Percentiles rank a stretch among this genome's conserved stretches.
Evolutionary conservation across 805 yeast species (phyloP).

Genomic region (Saccharomyces eubayanus): DNA sequence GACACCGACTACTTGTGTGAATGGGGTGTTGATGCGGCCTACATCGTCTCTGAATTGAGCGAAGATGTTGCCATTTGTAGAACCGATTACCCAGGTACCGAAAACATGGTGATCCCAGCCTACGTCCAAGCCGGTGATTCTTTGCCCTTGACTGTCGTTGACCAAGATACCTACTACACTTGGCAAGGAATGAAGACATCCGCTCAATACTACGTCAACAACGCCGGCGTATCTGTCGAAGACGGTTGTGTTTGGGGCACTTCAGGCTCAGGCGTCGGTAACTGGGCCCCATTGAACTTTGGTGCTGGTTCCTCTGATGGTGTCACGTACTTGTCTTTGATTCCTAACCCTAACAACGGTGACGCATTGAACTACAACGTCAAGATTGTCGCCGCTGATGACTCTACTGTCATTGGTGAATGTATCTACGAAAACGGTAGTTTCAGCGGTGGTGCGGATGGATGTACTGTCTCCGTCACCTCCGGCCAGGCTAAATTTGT

Average conservation of each 20-base stretch:
- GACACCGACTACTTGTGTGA: constrained; percentile 68
- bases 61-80: constrained; percentile 84
- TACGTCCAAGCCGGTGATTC: constrained; percentile 60
- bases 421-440: constrained; percentile 75
- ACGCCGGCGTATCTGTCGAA: constrained; percentile 84
- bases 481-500: constrained; percentile 74
- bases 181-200: constrained; percentile 83
- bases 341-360: constrained; percentile 89
- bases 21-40: constrained; percentile 75
- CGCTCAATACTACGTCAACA: constrained; percentile 94
- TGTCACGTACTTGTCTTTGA: constrained; percentile 75
- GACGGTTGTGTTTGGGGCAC: constrained; percentile 96
- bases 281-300: constrained; percentile 95
- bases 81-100: constrained; percentile 99
- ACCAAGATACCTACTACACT: constrained; percentile 65
- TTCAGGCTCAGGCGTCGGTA: constrained; percentile 74
- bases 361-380: constrained; percentile 63
- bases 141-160: constrained; percentile 70
- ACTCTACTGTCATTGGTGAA: constrained; percentile 57
- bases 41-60: constrained; percentile 56
- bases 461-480: constrained; percentile 85
- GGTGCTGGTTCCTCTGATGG: constrained; percentile 83
- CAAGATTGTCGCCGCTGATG: constrained; percentile 67
- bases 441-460: constrained; percentile 55
- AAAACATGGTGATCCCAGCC: constrained; percentile 96